Base-by-base conservation (phyloP, 1,284 basidiomycete genomes). In the Pholiota adiposa region DNA sequence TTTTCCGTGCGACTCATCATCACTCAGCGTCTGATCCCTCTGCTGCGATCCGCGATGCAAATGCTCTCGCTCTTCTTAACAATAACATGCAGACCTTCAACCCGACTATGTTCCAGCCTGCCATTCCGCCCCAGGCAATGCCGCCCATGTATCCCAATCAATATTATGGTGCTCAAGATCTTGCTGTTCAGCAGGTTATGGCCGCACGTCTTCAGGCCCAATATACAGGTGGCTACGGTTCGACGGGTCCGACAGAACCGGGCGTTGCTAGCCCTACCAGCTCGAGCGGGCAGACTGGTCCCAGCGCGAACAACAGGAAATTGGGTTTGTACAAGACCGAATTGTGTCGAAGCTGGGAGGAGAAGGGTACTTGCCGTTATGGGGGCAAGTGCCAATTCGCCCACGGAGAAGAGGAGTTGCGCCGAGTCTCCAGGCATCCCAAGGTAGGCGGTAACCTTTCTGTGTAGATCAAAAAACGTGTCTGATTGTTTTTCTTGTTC, bases 251-350 rank as follows among this genome's bases (percentile, higher is more conserved):
- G 48, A 59, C 77, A 23, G 77, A 78, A 34, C 65, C 68, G 19
- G 73, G 75, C 29, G 68, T 79, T 27, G 74, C 77, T 16, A 78
- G 77, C 62, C 78, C 79, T 18, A 75, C 77, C 1, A 76, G 75
- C 44, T 76, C 75, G 53, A 78, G 71, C 60, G 73, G 74, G 56
- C 72, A 75, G 61, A 70, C 77, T 53, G 92, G 93, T 0, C 93
- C 92, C 7, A 93, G 90, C 62, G 89, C 92, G 3, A 94, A 93
- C 75, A 96, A 95, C 70, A 83, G 91, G 65, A 96, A 96, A 77
- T 74, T 93, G 33, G 92, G 90, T 21, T 72, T 96, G 50, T 96
- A 96, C 82, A 96, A 96, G 82, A 96, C 94, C 0, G 94, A 96
- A 72, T 69, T 96, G 34, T 96, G 94, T 75, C 81, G 94, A 63